Evolutionary conservation across 78 protist species (phyloP).

Genomic region (Protostelium mycophagum): DNA sequence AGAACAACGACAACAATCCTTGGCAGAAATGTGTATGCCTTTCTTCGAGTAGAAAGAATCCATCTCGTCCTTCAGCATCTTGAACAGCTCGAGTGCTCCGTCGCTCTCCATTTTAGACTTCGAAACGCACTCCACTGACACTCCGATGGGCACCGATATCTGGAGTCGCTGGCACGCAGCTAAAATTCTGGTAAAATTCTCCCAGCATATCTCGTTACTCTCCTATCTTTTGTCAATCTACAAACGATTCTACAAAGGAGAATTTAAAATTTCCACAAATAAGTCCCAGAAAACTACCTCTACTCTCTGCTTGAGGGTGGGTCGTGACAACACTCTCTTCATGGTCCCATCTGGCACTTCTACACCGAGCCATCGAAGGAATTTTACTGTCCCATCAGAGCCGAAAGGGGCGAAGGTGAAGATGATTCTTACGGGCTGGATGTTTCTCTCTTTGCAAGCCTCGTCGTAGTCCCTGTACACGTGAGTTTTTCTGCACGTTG

Average conservation of each 20-base stretch:
- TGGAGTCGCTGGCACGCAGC: not conserved
- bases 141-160: not conserved
- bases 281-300: too few relatives aligned
- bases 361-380: not conserved
- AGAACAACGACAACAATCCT: too few relatives aligned
- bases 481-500: too few relatives aligned
- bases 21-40: not conserved
- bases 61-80: not conserved
- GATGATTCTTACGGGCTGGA: not conserved
- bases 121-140: not conserved
- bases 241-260: too few relatives aligned
- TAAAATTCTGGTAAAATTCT: not conserved
- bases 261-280: too few relatives aligned
- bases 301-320: not conserved
- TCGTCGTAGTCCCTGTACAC: not conserved
- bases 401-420: slow-evolving; percentile 1
- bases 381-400: not conserved
- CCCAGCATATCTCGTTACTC: not conserved
- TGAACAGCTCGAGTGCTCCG: not conserved
- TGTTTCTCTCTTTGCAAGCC: not conserved
- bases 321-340: not conserved
- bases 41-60: not conserved
- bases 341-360: not conserved
- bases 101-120: not conserved
- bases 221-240: too few relatives aligned